Evolutionary conservation across 202 grass and related monocot species (phyloP), one percentile per base, ranked within the genome.

Genomic region (Schoenoplectus tabernaemontani): DNA sequence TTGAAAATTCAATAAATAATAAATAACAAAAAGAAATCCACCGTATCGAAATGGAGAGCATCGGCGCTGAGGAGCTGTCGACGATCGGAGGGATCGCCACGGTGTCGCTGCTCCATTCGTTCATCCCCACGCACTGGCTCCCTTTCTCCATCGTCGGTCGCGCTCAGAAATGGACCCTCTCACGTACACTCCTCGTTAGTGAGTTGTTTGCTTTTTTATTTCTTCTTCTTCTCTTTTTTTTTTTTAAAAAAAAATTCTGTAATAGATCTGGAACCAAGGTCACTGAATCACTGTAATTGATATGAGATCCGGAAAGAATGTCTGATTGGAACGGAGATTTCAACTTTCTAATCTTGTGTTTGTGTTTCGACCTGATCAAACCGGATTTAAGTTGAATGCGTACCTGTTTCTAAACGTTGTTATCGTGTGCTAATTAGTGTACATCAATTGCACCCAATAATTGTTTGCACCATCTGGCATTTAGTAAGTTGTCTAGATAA

Each of bases 61-160:
- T 93, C 84, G 92, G 82, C 53, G 95, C 95, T 39, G 87, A 98
- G 86, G 91, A 98, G 68, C 89, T 90, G 32, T 98, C 95, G n/a
- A 98, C 95, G 75, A 98, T 98, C 86, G 95, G 95, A 13, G 95
- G 95, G 54, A 98, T 98, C 75, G 91, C 95, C 36, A 98, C 95
- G 59, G 95, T 98, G 37, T 98, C 95, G 75, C 84, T 98, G 63
- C 86, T 98, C 38, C 95, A 98, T 82, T 97, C 95, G 16, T 94
- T 97, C 86, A 97, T 97, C 89, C 95, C 95, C 82, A 97, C 95
- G 39, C 95, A 97, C 60, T 97, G 95, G 95, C 95, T 97, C 39
- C 95, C 94, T 59, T 97, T 97, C 89, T 97, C 95, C 87, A 90
- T 97, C 80, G 91, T 97, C 74, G 95, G 82, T 4, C 95, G 95